Percentiles rank a stretch among this genome's conserved stretches.
These are phyloP conservation scores for Byssochlamys sp. DNA, from an alignment of 2,329 filamentous ascomycete species.

Conservation along the genomic window DNA sequence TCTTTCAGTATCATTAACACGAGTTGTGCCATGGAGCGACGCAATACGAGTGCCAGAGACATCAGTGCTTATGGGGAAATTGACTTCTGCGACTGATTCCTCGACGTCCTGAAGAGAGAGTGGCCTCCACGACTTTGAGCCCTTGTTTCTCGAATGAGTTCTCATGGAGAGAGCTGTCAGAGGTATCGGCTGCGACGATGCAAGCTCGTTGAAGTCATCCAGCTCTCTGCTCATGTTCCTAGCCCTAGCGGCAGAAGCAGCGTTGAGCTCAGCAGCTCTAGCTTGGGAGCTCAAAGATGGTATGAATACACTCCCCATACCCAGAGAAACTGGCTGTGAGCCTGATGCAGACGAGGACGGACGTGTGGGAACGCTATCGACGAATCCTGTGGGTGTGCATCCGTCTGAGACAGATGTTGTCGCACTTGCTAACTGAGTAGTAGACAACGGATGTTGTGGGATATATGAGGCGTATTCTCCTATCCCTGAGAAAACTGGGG, in stretches of 20 bases:
- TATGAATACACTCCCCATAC: slow-evolving; percentile 3
- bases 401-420: neutral
- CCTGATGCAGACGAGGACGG: neutral
- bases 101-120: slow-evolving; percentile 5
- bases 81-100: neutral
- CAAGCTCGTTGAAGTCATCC: slow-evolving; percentile 11
- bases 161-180: slow-evolving; percentile 12
- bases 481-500: neutral
- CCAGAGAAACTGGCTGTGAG: neutral
- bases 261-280: slow-evolving; percentile 10
- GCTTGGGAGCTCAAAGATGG: slow-evolving; percentile 10
- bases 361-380: neutral
- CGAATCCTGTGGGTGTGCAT: neutral
- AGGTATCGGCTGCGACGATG: slow-evolving; percentile 16
- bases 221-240: slow-evolving; percentile 10
- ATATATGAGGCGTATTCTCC: neutral
- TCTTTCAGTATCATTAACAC: neutral
- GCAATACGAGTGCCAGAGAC: neutral
- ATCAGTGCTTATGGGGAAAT: neutral
- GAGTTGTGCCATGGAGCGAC: neutral
- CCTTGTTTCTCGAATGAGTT: slow-evolving; percentile 11
- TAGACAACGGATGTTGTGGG: neutral
- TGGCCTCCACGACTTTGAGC: slow-evolving; percentile 11
- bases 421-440: neutral
- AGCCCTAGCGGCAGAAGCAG: slow-evolving; percentile 5